Conservation (phyloP, 805 yeast species). For the Lipomyces japonicus region DNA sequence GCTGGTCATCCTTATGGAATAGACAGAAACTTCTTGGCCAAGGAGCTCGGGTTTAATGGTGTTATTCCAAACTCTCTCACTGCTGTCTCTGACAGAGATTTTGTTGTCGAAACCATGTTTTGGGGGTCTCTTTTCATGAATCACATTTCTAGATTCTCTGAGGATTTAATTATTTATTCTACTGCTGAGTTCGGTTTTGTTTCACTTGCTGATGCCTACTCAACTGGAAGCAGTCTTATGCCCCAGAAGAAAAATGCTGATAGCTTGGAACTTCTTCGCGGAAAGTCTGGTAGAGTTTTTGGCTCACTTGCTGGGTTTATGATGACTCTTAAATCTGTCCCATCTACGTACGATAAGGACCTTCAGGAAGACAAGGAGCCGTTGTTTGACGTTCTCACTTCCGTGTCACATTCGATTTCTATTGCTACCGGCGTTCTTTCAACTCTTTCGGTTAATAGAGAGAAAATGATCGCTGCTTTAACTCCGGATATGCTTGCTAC, state of each 20-base stretch:
- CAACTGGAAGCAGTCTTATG: constrained; percentile 97
- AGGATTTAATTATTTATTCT: constrained; percentile 91
- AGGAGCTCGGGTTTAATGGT: constrained; percentile 71
- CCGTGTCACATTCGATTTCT: constrained; percentile 88
- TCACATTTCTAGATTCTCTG: constrained; percentile 90
- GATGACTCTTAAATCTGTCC: constrained; percentile 95
- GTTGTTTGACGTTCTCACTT: constrained; percentile 81
- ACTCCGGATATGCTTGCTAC: constrained; percentile 99
- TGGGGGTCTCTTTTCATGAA: constrained; percentile 95
- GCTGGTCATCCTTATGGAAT: constrained; percentile 99
- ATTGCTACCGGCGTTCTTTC: constrained; percentile 97
- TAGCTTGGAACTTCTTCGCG: constrained; percentile 89
- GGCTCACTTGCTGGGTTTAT: constrained; percentile 93
- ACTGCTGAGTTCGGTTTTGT: constrained; percentile 97
- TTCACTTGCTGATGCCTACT: constrained; percentile 92
- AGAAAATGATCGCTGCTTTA: constrained; percentile 77
- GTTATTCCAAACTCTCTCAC: constrained; percentile 92
- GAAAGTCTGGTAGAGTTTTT: constrained; percentile 95
- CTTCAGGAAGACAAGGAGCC: constrained; percentile 99
- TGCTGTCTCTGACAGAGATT: constrained; percentile 98
- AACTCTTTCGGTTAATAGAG: constrained; percentile 68
- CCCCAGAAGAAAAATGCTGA: constrained; percentile 99
- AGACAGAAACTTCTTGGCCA: constrained; percentile 85
- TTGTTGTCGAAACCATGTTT: constrained; percentile 90
- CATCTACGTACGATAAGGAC: constrained; percentile 96